Base-by-base conservation (phyloP, 2,329 filamentous ascomycete genomes). In the Dothiorella sarmentorum region DNA sequence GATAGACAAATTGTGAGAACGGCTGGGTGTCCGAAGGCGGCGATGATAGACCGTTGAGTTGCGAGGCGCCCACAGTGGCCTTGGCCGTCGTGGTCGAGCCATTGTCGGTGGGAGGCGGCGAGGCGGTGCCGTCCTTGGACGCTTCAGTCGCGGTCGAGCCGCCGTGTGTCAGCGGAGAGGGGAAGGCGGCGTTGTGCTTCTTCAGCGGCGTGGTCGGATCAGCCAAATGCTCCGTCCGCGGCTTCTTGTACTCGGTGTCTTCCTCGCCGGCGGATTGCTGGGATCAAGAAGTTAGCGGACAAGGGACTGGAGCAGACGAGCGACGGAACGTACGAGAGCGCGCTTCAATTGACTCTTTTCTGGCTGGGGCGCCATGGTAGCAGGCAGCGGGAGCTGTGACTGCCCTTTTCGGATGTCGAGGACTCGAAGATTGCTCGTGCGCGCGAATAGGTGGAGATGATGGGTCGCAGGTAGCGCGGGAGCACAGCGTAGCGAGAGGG, bases 271-370 rank as follows among this genome's bases (percentile, higher is more conserved):
- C 78, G 40, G 87, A 90, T 65, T 79, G 82, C 89, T 92, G 74
- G 64, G 22, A 20, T 33, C 70, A 58, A 52, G 61, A 62, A 56
- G 62, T 63, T 58, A 61, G 58, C 63, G 66, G 60, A 69, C 5
- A n/a, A 13, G 5, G 63, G 61, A 59, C 49, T 22, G 59, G 33
- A 45, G 60, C 52, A 56, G n/a, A 26, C n/a, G 20, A 31, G 51
- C 20, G 53, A 57, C 60, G 65, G 61, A 72, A 78, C 83, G 71
- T 80, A 94, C 90, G 74, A 87, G 83, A 66, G 79, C 84, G 71
- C 91, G 86, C 80, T 96, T 96, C 78, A 94, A 85, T 77, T 89
- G 88, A 78, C 87, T 91, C 79, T 90, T 90, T 76, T 94, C 88
- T 64, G 65, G 64, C 45, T 75, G 73, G 74, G 85, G 80, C 74